Conservation (phyloP, 2,329 filamentous ascomycete species). For the Venturia effusa region DNA sequence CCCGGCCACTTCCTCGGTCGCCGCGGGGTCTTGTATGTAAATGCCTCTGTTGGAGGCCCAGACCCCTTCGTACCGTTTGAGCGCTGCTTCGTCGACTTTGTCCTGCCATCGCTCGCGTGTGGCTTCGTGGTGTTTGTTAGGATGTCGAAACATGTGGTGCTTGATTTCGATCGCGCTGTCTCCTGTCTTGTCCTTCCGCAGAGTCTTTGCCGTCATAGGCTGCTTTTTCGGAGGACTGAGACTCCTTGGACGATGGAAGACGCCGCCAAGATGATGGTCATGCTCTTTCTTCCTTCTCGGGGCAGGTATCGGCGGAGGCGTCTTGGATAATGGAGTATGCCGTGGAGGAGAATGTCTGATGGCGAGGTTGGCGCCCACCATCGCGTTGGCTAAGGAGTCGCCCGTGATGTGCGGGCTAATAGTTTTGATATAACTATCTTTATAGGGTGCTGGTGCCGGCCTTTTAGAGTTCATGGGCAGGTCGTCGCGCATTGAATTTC, state of each 20-base stretch:
- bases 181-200: neutral
- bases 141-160: slow-evolving; percentile 42
- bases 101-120: slow-evolving; percentile 68
- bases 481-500: neutral
- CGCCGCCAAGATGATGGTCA: neutral
- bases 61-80: slow-evolving; percentile 73
- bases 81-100: slow-evolving; percentile 57
- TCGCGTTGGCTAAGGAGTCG: slow-evolving; percentile 59
- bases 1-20: slow-evolving; percentile 48
- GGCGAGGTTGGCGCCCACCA: slow-evolving; percentile 64
- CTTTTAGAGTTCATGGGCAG: slow-evolving; percentile 7
- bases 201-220: neutral
- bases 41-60: slow-evolving; percentile 72
- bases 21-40: slow-evolving; percentile 16
- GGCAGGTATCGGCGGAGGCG: slow-evolving; percentile 2
- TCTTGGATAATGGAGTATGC: neutral
- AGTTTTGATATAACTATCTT: slow-evolving; percentile 23
- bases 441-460: slow-evolving; percentile 22
- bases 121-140: slow-evolving; percentile 64
- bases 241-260: neutral
- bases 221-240: slow-evolving; percentile 8
- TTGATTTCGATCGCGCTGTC: neutral
- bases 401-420: slow-evolving; percentile 43
- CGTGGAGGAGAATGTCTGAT: slow-evolving; percentile 33
- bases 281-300: slow-evolving; percentile 5